Conservation (phyloP, 179 eudicot genomes). For the Beta corolliflora region DNA sequence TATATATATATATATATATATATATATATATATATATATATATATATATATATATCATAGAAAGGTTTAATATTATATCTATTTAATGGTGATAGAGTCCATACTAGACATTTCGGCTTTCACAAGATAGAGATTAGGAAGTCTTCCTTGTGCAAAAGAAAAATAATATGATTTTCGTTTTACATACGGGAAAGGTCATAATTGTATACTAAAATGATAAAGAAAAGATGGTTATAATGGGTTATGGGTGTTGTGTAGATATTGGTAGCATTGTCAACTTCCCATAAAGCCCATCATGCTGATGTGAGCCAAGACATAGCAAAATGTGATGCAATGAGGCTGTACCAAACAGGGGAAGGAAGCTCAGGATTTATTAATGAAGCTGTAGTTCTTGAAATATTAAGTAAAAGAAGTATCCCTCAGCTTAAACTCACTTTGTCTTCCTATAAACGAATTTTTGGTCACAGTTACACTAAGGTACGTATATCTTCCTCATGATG, state of each 20-base stretch:
- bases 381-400: conserved; percentile 65
- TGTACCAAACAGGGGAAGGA: conserved; percentile 70
- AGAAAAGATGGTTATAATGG: not conserved
- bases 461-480: conserved; percentile 70
- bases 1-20: too few species aligned
- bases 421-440: conserved; percentile 66
- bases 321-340: conserved; percentile 70
- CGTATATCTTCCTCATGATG: not conserved
- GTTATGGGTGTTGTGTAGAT: conserved; percentile 40
- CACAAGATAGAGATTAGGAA: too few species aligned
- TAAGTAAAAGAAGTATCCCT: conserved; percentile 75
- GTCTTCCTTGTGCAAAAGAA: too few species aligned
- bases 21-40: too few species aligned
- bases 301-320: conserved; percentile 71
- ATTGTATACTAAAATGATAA: not conserved
- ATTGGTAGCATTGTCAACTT: conserved; percentile 69
- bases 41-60: too few species aligned
- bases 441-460: conserved; percentile 66
- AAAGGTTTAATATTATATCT: too few species aligned
- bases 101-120: too few species aligned
- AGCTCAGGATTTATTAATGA: conserved; percentile 49
- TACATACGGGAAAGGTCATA: too few species aligned
- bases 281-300: conserved; percentile 70
- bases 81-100: too few species aligned
- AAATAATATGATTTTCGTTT: too few species aligned